Evolutionary conservation across 495 filamentous ascomycete genomes (phyloP).

Genomic region (Halenospora varia): DNA sequence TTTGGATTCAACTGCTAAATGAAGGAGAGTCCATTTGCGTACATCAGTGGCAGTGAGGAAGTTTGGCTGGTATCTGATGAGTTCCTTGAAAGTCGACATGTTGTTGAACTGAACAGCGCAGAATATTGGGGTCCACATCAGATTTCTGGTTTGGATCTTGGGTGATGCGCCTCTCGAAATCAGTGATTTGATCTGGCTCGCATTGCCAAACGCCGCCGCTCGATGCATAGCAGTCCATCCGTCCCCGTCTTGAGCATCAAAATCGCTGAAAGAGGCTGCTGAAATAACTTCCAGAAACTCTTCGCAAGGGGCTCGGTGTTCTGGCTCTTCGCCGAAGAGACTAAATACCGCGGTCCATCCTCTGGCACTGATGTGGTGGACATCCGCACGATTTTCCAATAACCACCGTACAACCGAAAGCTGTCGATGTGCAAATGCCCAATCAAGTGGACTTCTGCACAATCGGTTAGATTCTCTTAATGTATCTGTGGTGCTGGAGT

Average conservation of each 20-base stretch:
- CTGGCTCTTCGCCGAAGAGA: neutral
- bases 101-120: conserved; percentile 1
- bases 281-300: conserved; percentile 5
- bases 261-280: conserved; percentile 4
- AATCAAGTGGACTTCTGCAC: neutral
- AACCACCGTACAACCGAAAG: neutral
- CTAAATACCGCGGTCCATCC: conserved; percentile 1
- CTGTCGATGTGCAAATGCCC: neutral
- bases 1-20: conserved; percentile 3
- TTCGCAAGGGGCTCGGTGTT: neutral
- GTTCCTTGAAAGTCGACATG: conserved; percentile 8
- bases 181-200: conserved; percentile 7
- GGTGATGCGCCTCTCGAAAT: neutral
- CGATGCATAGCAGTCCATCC: conserved; percentile 21
- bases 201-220: conserved; percentile 16
- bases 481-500: neutral
- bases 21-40: conserved; percentile 1
- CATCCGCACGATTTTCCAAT: neutral
- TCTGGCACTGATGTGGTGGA: neutral
- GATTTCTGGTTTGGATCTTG: neutral
- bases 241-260: conserved; percentile 15
- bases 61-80: neutral
- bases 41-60: neutral
- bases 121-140: neutral
- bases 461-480: neutral